Evolutionary conservation across 2,329 filamentous ascomycete species (phyloP), one percentile per base, ranked within the genome.

Genomic region (Penicillium frequentans): DNA sequence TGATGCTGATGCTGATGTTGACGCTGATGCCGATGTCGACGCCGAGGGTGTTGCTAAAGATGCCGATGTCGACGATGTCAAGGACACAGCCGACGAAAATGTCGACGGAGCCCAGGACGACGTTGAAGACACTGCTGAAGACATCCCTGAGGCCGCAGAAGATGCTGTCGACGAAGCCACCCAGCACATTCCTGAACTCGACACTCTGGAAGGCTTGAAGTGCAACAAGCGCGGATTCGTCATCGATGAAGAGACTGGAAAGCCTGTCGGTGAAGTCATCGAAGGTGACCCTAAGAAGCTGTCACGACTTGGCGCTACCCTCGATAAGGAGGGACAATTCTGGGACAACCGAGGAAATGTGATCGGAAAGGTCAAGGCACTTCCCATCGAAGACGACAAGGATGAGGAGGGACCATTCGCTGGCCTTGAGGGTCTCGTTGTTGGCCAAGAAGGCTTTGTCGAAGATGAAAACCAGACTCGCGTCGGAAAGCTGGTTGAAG

Each of bases 261-360:
- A 79, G 45, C 75, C 81, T 1, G 70, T 82, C 45, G 86, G 87
- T 43, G 82, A 88, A 52, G 71, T 87, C 13, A 72, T 81, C 14
- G 84, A 87, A 60, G 87, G 86, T 60, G 83, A 86, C 33, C 57
- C 86, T 57, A 87, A 86, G 75, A 88, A 87, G 72, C 77, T 86
- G 63, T 66, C 73, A 47, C 74, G 73, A 47, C 60, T 73, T 21
- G 76, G 75, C 10, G 67, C 63, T 21, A 63, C 66, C 16, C 70
- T 75, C 24, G 86, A 88, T 62, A 81, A 81, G 57, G 79, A 86
- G 71, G 86, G 86, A 21, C 86, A 88, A 65, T 84, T 88, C 55
- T 79, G 87, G 67, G 85, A 87, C 69, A 84, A 81, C 69, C 81
- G 84, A 46, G 85, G 86, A 45, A 85, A 86, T 44, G 79, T 88